phyloP scores from a whole-genome alignment of 2,329 filamentous ascomycete species.

The Epichloe festucae region DNA sequence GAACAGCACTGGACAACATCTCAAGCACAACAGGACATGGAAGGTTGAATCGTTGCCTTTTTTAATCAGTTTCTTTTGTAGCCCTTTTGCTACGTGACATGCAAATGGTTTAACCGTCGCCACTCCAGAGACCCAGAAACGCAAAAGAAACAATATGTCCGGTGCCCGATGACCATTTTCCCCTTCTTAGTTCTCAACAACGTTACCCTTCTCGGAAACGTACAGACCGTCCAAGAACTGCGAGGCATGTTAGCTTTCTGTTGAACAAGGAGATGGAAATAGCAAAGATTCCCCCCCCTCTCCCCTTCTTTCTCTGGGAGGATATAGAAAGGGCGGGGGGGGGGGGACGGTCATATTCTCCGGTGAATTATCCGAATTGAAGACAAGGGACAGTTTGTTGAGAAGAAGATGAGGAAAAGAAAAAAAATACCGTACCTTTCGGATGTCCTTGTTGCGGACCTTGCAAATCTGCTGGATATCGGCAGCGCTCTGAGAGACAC shows the following conservation, averaged over 20 bases:
- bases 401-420: neutral
- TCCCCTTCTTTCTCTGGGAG: no score
- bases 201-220: conserved; percentile 97
- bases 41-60: conserved; percentile 23
- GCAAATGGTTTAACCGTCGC: conserved; percentile 46
- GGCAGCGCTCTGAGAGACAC: conserved; percentile 93
- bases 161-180: conserved; percentile 20
- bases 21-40: conserved; percentile 5
- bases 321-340: no score
- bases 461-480: conserved; percentile 99
- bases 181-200: conserved; percentile 50
- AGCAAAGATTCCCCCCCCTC: no score
- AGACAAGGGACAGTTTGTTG: neutral
- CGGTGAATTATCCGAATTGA: neutral
- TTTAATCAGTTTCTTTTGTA: conserved; percentile 26
- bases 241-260: conserved; percentile 10
- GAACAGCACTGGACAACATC: no score
- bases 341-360: neutral
- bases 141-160: conserved; percentile 37
- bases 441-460: conserved; percentile 99
- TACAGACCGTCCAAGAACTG: conserved; percentile 99
- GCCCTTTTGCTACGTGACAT: conserved; percentile 44
- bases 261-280: no score
- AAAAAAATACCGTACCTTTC: conserved; percentile 53
- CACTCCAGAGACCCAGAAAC: conserved; percentile 52